Percentiles rank a stretch among this genome's conserved stretches.
These are phyloP conservation scores for Sporothrix luriei DNA, from an alignment of 2,329 filamentous ascomycete species.

Conservation along the genomic window DNA sequence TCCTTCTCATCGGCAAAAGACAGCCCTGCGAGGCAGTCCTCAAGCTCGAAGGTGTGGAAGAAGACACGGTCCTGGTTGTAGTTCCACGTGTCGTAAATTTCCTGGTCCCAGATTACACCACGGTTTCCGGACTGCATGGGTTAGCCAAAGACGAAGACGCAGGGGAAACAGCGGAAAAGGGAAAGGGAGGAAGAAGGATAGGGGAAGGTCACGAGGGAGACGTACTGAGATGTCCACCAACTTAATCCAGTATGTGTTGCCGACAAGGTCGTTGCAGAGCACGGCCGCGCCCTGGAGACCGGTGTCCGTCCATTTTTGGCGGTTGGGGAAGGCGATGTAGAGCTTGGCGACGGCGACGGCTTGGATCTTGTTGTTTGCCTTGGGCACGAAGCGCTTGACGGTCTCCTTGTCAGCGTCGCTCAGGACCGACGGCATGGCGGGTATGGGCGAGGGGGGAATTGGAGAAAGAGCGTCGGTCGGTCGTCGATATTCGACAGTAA, in stretches of 20 bases:
- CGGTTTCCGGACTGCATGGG: constrained; percentile 66
- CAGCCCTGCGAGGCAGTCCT: constrained; percentile 84
- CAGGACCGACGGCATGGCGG: constrained; percentile 66
- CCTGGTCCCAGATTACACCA: constrained; percentile 95
- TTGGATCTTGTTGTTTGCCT: constrained; percentile 95
- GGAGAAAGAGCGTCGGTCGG: constrained; percentile 4
- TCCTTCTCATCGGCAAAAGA: constrained; percentile 98
- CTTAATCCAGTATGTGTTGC: constrained; percentile 96
- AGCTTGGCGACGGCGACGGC: constrained; percentile 91
- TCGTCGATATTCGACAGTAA: neutral
- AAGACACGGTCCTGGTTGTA: constrained; percentile 98
- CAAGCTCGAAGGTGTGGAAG: constrained; percentile 96
- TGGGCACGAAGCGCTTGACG: constrained; percentile 91
- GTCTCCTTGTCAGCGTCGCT: constrained; percentile 94
- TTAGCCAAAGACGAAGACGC: constrained; percentile 29
- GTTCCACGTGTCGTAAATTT: constrained; percentile 90
- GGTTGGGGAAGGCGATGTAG: constrained; percentile 88
- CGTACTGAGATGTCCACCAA: constrained; percentile 92
- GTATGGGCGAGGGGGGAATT: neutral
- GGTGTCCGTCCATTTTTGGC: constrained; percentile 87
- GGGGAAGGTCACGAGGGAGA: constrained; percentile 11
- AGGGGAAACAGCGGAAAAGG: neutral
- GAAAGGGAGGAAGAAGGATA: neutral
- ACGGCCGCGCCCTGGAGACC: constrained; percentile 90
- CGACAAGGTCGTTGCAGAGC: constrained; percentile 89